Percentiles rank a stretch among this genome's conserved stretches.
Conservation (phyloP, 306 rosid genomes). For the apple (Malus domestica) region ASM211411v1 NC_041796.1:7620001-7620500, state of each 20-base stretch:
- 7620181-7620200: not conserved
- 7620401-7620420: conserved; percentile 1
- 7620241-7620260: conserved; percentile 14
- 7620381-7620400: not conserved
- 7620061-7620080: not conserved
- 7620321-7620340: conserved; percentile 16
- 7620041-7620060: not conserved
- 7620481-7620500: not conserved
- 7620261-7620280: not conserved
- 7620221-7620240: not conserved
- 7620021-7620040: not conserved
- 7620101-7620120: not conserved
- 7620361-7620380: conserved; percentile 28
- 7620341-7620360: conserved; percentile 23
- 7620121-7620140: conserved; percentile 2
- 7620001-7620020: not conserved
- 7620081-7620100: not conserved
- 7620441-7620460: conserved; percentile 48
- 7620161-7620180: not conserved
- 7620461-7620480: conserved; percentile 24
- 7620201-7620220: not conserved
- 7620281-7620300: not conserved
- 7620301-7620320: not conserved
- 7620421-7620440: conserved; percentile 36
- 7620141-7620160: not conserved